Evolutionary conservation across 805 yeast species (phyloP).

Genomic region (Maudiozyma serrabonitensis): DNA sequence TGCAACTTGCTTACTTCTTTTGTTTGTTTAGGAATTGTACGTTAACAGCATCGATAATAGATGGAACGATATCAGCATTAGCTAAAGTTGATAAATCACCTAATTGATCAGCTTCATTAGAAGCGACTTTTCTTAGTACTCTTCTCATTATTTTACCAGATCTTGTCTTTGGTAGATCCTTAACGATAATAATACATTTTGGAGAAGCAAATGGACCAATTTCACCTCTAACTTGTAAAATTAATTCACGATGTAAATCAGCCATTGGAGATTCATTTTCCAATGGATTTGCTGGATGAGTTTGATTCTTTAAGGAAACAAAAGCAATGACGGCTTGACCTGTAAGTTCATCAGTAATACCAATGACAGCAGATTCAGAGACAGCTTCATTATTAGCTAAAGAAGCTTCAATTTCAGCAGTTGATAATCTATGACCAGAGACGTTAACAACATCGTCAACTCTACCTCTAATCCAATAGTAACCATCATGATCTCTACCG

Average conservation of each 20-base stretch:
- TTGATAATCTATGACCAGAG: constrained; percentile 94
- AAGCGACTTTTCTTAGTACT: constrained; percentile 81
- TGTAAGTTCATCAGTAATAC: constrained; percentile 87
- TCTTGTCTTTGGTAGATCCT: constrained; percentile 95
- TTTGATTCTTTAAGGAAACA: constrained; percentile 60
- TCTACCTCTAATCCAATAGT: constrained; percentile 96
- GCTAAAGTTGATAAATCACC: constrained; percentile 88
- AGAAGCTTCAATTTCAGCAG: constrained; percentile 95
- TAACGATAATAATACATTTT: constrained; percentile 67
- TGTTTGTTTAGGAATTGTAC: constrained; percentile 32
- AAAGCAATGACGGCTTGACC: constrained; percentile 97
- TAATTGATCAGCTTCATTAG: constrained; percentile 84
- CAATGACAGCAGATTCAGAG: constrained; percentile 95
- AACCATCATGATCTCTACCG: constrained; percentile 93
- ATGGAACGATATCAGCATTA: constrained; percentile 75
- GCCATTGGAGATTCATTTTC: constrained; percentile 27
- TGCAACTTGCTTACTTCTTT: constrained; percentile 5
- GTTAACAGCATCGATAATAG: constrained; percentile 61
- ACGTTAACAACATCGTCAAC: constrained; percentile 98
- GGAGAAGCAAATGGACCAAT: constrained; percentile 84
- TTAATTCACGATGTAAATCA: constrained; percentile 47
- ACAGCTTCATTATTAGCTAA: constrained; percentile 69
- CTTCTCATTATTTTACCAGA: constrained; percentile 99
- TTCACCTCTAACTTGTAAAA: constrained; percentile 65
- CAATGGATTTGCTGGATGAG: constrained; percentile 24